Conservation (phyloP, 2,329 filamentous ascomycete genomes). For the Mycosphaerella sp. region DNA sequence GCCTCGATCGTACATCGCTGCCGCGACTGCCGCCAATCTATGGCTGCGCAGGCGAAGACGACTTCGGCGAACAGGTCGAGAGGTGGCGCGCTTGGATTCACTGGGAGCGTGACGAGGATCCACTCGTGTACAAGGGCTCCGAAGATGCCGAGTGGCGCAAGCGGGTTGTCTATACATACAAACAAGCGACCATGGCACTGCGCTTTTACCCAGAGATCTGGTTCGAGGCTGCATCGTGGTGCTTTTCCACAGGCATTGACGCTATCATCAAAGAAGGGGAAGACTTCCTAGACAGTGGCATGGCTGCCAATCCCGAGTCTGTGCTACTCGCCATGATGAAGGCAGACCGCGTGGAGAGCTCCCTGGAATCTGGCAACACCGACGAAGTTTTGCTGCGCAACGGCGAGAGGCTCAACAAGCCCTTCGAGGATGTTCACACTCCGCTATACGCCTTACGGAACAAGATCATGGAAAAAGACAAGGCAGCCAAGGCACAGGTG, state of each 20-base stretch:
- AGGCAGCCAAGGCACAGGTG: conserved; percentile 52
- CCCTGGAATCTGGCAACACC: conserved; percentile 57
- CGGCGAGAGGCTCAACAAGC: conserved; percentile 69
- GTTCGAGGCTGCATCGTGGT: conserved; percentile 93
- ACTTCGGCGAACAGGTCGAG: conserved; percentile 76
- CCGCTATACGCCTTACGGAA: conserved; percentile 82
- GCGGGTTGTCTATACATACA: conserved; percentile 83
- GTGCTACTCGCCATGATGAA: conserved; percentile 83
- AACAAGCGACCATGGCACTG: conserved; percentile 85
- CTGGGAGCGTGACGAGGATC: conserved; percentile 85
- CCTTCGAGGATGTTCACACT: conserved; percentile 75
- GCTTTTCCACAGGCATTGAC: conserved; percentile 67
- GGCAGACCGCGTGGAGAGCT: conserved; percentile 78
- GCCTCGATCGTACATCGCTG: conserved; percentile 68
- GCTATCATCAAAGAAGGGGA: conserved; percentile 54
- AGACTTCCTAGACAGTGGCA: conserved; percentile 73
- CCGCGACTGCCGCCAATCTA: conserved; percentile 74
- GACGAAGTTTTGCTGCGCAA: conserved; percentile 64
- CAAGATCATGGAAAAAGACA: conserved; percentile 60
- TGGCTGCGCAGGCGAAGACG: conserved; percentile 79
- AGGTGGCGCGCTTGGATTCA: conserved; percentile 91
- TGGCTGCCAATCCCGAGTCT: conserved; percentile 87
- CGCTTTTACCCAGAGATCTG: conserved; percentile 94
- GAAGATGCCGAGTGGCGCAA: conserved; percentile 74
- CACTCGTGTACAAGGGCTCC: conserved; percentile 69